Conservation (phyloP, 208 protist genomes). For the Tritrichomonas musculus region DNA sequence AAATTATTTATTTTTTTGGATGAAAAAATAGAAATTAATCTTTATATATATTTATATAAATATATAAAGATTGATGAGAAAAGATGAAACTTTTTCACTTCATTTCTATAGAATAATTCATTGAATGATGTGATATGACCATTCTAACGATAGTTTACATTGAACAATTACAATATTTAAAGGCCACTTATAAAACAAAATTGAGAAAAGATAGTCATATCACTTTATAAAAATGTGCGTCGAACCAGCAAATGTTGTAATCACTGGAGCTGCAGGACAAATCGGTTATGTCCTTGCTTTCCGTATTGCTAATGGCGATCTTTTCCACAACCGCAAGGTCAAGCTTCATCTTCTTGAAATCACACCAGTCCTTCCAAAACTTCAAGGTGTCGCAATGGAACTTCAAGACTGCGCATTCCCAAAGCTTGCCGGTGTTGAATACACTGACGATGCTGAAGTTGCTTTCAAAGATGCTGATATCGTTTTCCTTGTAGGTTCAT, state of each 20-base stretch:
- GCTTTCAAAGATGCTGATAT: constrained; percentile 49
- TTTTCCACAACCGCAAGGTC: constrained; percentile 72
- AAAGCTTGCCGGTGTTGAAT: neutral
- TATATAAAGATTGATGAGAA: too few relatives aligned
- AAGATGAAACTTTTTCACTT: too few relatives aligned
- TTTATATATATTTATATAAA: too few relatives aligned
- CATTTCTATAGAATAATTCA: too few relatives aligned
- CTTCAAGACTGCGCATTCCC: constrained; percentile 53
- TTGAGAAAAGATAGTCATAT: neutral
- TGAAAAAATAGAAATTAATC: too few relatives aligned
- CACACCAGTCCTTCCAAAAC: constrained; percentile 48
- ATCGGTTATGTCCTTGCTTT: constrained; percentile 80
- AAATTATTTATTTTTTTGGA: too few relatives aligned
- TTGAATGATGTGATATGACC: too few relatives aligned
- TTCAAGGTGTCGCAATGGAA: constrained; percentile 56
- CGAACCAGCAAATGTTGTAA: constrained; percentile 57
- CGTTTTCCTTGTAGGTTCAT: constrained; percentile 68
- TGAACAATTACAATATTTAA: too few relatives aligned
- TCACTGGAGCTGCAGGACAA: constrained; percentile 86
- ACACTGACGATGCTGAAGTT: neutral
- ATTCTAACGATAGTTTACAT: too few relatives aligned
- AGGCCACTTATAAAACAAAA: neutral
- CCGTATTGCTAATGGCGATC: constrained; percentile 73
- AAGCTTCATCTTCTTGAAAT: constrained; percentile 77
- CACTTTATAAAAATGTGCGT: constrained; percentile 26